Evolutionary conservation across 176 grass and related monocot genomes (phyloP).

Genomic region (Zizania latifolia): DNA sequence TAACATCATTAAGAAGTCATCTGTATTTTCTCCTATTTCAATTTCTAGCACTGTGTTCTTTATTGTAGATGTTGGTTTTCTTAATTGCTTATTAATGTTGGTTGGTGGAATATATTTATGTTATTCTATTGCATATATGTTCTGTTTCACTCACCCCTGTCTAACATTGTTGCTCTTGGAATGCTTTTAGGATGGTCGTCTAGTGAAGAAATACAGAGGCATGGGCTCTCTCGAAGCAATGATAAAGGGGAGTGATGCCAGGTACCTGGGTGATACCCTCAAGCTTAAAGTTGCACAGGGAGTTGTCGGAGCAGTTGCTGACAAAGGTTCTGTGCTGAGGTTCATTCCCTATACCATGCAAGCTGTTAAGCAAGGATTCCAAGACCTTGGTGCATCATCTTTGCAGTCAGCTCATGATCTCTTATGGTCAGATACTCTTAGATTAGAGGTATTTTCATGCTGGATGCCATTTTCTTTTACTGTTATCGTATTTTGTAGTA

Average conservation of each 20-base stretch:
- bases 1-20: neutral
- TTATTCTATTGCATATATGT: neutral
- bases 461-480: neutral
- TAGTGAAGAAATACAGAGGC: slow-evolving; percentile 91
- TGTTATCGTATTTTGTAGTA: neutral
- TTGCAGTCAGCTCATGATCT: slow-evolving; percentile 76
- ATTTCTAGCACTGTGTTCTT: neutral
- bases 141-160: neutral
- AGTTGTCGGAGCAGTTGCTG: slow-evolving; percentile 89
- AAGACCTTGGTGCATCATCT: slow-evolving; percentile 90
- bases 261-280: slow-evolving; percentile 88
- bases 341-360: slow-evolving; percentile 98
- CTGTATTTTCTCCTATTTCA: neutral
- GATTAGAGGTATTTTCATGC: slow-evolving; percentile 67
- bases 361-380: slow-evolving; percentile 94
- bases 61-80: neutral
- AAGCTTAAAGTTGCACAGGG: slow-evolving; percentile 91
- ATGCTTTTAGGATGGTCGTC: slow-evolving; percentile 53
- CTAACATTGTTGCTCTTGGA: neutral
- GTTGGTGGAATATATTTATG: neutral
- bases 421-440: slow-evolving; percentile 51
- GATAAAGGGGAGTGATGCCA: slow-evolving; percentile 86
- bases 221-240: slow-evolving; percentile 97
- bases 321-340: slow-evolving; percentile 87
- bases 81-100: neutral